Percentiles rank a stretch among this genome's conserved stretches.
phyloP scores from a whole-genome alignment of 2,329 filamentous ascomycete species.

The Raffaelea ambrosiae region DNA sequence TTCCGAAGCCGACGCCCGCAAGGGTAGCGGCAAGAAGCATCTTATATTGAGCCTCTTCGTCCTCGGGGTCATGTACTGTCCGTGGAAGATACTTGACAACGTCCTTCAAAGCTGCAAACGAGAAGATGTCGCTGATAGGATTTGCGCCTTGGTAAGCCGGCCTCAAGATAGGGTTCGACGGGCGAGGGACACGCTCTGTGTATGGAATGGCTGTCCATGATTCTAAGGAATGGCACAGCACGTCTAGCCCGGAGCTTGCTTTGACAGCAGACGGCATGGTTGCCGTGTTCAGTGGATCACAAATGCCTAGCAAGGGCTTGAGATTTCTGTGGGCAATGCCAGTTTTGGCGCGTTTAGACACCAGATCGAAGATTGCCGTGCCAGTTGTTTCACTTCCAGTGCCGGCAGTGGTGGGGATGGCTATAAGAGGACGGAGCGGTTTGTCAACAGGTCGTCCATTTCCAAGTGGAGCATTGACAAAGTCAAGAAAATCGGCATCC shows the following conservation, averaged over 20 bases:
- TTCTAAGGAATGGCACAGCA: conserved; percentile 90
- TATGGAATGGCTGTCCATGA: conserved; percentile 98
- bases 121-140: conserved; percentile 96
- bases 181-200: conserved; percentile 73
- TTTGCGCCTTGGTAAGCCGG: conserved; percentile 97
- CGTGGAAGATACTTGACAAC: conserved; percentile 91
- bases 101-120: conserved; percentile 69
- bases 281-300: conserved; percentile 76
- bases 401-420: conserved; percentile 77
- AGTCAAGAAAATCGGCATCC: conserved; percentile 90
- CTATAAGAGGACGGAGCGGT: conserved; percentile 66
- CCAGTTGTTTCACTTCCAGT: conserved; percentile 93
- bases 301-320: conserved; percentile 89
- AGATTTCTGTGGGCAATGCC: conserved; percentile 92
- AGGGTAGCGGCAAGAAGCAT: conserved; percentile 93
- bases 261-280: conserved; percentile 96
- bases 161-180: conserved; percentile 78
- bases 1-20: conserved; percentile 93
- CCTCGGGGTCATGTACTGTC: conserved; percentile 78
- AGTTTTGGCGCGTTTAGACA: conserved; percentile 84
- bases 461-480: conserved; percentile 91
- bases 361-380: conserved; percentile 95
- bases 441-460: conserved; percentile 69
- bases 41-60: conserved; percentile 84
- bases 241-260: conserved; percentile 84